Conservation (phyloP, 169 alveolate genomes). For the Eimeria acervulina region DNA sequence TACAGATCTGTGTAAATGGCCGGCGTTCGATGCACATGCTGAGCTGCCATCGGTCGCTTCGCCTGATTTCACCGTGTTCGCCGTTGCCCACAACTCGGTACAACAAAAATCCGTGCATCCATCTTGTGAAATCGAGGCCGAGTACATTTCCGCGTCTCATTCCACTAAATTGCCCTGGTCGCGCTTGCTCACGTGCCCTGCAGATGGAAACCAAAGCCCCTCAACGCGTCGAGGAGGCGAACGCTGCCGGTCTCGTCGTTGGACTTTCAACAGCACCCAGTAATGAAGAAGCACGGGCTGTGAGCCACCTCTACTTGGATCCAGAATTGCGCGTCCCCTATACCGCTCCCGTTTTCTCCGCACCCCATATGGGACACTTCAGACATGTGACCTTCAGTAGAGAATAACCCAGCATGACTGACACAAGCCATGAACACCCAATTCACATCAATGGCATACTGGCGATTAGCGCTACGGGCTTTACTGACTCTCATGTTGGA, state of each 20-base stretch:
- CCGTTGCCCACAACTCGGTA: neutral
- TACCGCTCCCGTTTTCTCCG: neutral
- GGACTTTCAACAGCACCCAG: slow-evolving; percentile 58
- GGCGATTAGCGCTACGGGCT: neutral
- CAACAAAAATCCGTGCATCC: neutral
- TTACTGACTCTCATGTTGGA: neutral
- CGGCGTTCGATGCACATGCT: neutral
- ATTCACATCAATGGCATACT: neutral
- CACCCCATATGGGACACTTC: neutral
- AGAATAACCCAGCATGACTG: neutral
- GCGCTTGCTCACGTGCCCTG: slow-evolving; percentile 62
- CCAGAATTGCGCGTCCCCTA: neutral
- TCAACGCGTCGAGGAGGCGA: slow-evolving; percentile 25
- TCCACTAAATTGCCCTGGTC: slow-evolving; percentile 5
- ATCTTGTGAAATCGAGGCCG: neutral
- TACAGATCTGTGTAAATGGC: neutral
- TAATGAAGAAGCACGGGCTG: slow-evolving; percentile 60
- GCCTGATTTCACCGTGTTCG: neutral
- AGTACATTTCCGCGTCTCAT: neutral
- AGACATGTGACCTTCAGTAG: neutral
- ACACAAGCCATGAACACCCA: neutral
- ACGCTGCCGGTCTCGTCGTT: slow-evolving; percentile 16
- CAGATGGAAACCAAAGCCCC: slow-evolving; percentile 53
- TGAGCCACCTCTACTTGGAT: neutral
- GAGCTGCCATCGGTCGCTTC: neutral